Conservation (phyloP, 2,329 filamentous ascomycete species). For the Periconia sp. region DNA sequence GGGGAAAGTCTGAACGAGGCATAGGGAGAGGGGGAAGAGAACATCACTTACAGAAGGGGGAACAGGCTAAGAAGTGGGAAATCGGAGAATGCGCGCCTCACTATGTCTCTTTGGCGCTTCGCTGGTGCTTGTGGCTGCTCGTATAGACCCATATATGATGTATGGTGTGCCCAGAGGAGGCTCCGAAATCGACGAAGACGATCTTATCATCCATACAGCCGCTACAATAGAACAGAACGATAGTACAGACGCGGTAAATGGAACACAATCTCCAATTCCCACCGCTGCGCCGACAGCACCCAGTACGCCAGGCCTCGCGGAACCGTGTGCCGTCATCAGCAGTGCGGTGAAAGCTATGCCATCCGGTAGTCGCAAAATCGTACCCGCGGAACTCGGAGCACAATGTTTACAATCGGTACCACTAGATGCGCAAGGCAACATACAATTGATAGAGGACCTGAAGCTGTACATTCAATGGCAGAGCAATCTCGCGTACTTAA, state of each 20-base stretch:
- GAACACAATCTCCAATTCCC: slow-evolving; percentile 15
- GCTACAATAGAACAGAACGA: slow-evolving; percentile 20
- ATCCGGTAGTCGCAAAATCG: slow-evolving; percentile 25
- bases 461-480: slow-evolving; percentile 43
- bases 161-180: slow-evolving; percentile 35
- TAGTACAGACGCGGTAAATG: slow-evolving; percentile 11
- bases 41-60: slow-evolving; percentile 2
- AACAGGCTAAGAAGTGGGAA: neutral
- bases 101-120: slow-evolving; percentile 21
- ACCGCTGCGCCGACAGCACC: slow-evolving; percentile 15
- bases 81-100: slow-evolving; percentile 21
- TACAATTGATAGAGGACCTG: slow-evolving; percentile 37
- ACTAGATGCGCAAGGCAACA: slow-evolving; percentile 35
- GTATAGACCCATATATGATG: slow-evolving; percentile 31
- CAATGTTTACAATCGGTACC: slow-evolving; percentile 42
- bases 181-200: slow-evolving; percentile 28
- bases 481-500: slow-evolving; percentile 43
- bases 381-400: slow-evolving; percentile 38
- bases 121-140: slow-evolving; percentile 20
- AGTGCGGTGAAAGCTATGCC: slow-evolving; percentile 28
- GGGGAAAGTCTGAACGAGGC: neutral
- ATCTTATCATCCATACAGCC: slow-evolving; percentile 20
- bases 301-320: slow-evolving; percentile 18
- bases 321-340: slow-evolving; percentile 37
- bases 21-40: neutral